A percentile compares a stretch with the other conserved stretches of the same genome.
Conservation (phyloP, 2,329 filamentous ascomycete genomes). For the Rhytidhysteron rufulum region DNA sequence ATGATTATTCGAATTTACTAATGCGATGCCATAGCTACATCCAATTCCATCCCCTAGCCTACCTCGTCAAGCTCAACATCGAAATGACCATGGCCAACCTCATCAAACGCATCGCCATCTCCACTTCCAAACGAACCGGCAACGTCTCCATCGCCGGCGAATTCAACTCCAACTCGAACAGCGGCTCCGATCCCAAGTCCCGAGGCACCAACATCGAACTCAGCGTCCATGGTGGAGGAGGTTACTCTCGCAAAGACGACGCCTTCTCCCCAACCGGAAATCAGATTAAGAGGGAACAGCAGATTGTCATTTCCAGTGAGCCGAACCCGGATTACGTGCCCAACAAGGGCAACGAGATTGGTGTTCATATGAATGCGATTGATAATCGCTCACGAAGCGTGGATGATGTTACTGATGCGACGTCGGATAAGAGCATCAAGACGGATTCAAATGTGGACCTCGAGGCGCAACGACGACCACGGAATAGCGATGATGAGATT, state of each 20-base stretch:
- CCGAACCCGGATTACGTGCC: background rate
- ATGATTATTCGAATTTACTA: background rate
- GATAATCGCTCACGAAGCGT: background rate
- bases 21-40: conserved; percentile 34
- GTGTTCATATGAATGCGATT: background rate
- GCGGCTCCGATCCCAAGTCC: background rate
- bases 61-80: conserved; percentile 49
- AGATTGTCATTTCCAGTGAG: background rate
- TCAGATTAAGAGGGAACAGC: background rate
- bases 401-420: background rate
- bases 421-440: background rate
- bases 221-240: background rate
- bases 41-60: conserved; percentile 49
- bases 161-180: background rate
- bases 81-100: conserved; percentile 53
- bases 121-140: background rate
- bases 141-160: background rate
- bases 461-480: background rate
- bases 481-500: background rate
- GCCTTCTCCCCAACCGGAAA: background rate
- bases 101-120: conserved; percentile 11
- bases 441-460: too few species aligned
- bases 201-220: background rate
- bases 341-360: background rate
- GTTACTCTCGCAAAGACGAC: background rate